Evolutionary conservation across 768 basidiomycete genomes (phyloP).

Genomic region (Austroboletus eburneus): DNA sequence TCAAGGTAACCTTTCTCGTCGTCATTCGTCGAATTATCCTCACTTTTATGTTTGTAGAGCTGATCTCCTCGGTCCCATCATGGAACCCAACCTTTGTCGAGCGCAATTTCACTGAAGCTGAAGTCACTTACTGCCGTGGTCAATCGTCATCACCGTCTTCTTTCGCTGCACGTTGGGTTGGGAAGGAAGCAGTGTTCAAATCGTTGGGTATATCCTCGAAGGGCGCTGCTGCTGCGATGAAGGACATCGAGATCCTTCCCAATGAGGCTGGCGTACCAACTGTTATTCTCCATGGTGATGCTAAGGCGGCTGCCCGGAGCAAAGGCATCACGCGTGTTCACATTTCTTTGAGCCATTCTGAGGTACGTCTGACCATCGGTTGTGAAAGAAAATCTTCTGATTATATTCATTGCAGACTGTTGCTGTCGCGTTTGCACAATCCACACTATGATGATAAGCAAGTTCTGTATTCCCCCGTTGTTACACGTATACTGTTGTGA

Average conservation of each 20-base stretch:
- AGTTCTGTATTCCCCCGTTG: neutral
- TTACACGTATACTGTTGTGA: slow-evolving; percentile 1
- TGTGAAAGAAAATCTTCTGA: slow-evolving; percentile 2
- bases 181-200: slow-evolving; percentile 98
- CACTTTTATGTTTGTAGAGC: slow-evolving; percentile 45
- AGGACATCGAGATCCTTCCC: slow-evolving; percentile 93
- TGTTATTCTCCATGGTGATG: slow-evolving; percentile 77
- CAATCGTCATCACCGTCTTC: slow-evolving; percentile 87
- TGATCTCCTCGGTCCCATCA: slow-evolving; percentile 90
- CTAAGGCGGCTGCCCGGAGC: slow-evolving; percentile 62
- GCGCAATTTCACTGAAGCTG: slow-evolving; percentile 91
- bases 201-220: slow-evolving; percentile 85
- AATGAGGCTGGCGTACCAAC: slow-evolving; percentile 74
- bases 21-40: neutral
- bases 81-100: slow-evolving; percentile 81
- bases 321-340: slow-evolving; percentile 74
- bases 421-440: slow-evolving; percentile 86
- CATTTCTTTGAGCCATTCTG: slow-evolving; percentile 90
- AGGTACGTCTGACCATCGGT: slow-evolving; percentile 48
- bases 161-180: slow-evolving; percentile 95
- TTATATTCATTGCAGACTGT: slow-evolving; percentile 51
- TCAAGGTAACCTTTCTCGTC: slow-evolving; percentile 55
- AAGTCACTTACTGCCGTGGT: slow-evolving; percentile 79
- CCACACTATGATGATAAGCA: slow-evolving; percentile 31
- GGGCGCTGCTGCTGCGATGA: slow-evolving; percentile 93